phyloP scores from a whole-genome alignment of 306 rosid genomes.

The Luffa aegyptiaca region DNA sequence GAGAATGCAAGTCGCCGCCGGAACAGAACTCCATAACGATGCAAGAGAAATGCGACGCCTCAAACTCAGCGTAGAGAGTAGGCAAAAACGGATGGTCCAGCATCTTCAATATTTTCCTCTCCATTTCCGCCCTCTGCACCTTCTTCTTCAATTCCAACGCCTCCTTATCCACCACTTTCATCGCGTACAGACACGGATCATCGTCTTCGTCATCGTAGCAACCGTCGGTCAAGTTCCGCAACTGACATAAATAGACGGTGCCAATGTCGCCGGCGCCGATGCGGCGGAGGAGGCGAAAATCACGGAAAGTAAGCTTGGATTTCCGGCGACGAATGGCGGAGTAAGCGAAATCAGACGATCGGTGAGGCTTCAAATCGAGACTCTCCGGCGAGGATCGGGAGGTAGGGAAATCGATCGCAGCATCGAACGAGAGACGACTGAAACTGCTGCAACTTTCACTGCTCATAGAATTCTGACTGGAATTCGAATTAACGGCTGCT shows the following conservation, averaged over 20 bases:
- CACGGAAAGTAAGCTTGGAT: slow-evolving; percentile 55
- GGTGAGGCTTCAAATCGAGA: slow-evolving; percentile 65
- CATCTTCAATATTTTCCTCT: slow-evolving; percentile 84
- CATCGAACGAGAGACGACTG: slow-evolving; percentile 84
- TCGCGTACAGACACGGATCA: slow-evolving; percentile 44
- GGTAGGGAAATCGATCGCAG: slow-evolving; percentile 17
- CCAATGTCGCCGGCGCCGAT: slow-evolving; percentile 95
- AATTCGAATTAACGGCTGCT: slow-evolving; percentile 41
- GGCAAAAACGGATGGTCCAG: slow-evolving; percentile 91
- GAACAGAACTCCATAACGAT: slow-evolving; percentile 95
- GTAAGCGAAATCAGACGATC: slow-evolving; percentile 88
- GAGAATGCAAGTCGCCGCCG: slow-evolving; percentile 90
- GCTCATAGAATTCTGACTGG: slow-evolving; percentile 70
- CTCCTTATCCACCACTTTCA: slow-evolving; percentile 93
- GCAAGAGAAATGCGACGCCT: slow-evolving; percentile 86
- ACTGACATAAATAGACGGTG: slow-evolving; percentile 72
- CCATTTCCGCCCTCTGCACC: slow-evolving; percentile 79
- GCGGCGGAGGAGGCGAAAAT: slow-evolving; percentile 66
- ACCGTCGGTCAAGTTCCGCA: slow-evolving; percentile 23
- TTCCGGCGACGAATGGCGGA: slow-evolving; percentile 61
- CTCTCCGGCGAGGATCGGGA: slow-evolving; percentile 32
- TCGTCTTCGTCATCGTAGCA: slow-evolving; percentile 9
- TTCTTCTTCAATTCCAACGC: slow-evolving; percentile 75
- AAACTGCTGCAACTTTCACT: slow-evolving; percentile 87
- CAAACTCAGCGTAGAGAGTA: slow-evolving; percentile 83